phyloP scores from a whole-genome alignment of 495 filamentous ascomycete species.

The Amniculicola lignicola region DNA sequence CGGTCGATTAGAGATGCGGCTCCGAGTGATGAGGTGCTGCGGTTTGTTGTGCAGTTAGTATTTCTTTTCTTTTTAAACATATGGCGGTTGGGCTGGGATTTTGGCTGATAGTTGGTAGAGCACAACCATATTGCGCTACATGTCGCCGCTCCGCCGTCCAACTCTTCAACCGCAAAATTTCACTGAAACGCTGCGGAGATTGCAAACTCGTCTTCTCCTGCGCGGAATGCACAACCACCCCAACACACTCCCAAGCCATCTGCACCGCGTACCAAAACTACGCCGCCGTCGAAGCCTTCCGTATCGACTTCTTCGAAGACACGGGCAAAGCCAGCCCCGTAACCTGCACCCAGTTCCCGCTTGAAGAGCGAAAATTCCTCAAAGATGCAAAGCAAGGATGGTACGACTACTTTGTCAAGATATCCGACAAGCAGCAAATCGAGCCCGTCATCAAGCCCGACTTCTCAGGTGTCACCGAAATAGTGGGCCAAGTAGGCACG shows the following conservation, averaged over 20 bases:
- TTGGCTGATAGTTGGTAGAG: not conserved
- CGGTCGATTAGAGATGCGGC: conserved; percentile 4
- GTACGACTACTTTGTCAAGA: conserved; percentile 19
- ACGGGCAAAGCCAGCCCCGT: conserved; percentile 14
- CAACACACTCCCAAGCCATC: not conserved
- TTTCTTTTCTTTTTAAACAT: not conserved
- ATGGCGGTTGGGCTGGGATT: not conserved
- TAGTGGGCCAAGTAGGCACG: not conserved
- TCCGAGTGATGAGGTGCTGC: conserved; percentile 3
- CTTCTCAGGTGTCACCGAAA: conserved; percentile 5
- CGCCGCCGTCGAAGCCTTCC: conserved; percentile 13
- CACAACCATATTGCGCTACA: conserved; percentile 14
- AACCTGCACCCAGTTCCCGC: conserved; percentile 6
- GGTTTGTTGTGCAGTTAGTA: conserved; percentile 17
- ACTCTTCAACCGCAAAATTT: conserved; percentile 2
- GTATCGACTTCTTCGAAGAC: conserved; percentile 19
- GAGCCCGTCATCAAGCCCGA: conserved; percentile 2
- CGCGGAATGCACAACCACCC: conserved; percentile 1
- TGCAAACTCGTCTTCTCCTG: conserved; percentile 15
- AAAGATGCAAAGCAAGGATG: not conserved
- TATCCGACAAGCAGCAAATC: conserved; percentile 11
- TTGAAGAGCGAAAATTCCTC: conserved; percentile 4
- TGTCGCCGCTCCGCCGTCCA: conserved; percentile 13
- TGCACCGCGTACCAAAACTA: conserved; percentile 4
- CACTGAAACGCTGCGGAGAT: conserved; percentile 1